These are phyloP conservation scores for Aspergillus sclerotialis DNA, from an alignment of 2,329 filamentous ascomycete species.

Conservation along the genomic window DNA sequence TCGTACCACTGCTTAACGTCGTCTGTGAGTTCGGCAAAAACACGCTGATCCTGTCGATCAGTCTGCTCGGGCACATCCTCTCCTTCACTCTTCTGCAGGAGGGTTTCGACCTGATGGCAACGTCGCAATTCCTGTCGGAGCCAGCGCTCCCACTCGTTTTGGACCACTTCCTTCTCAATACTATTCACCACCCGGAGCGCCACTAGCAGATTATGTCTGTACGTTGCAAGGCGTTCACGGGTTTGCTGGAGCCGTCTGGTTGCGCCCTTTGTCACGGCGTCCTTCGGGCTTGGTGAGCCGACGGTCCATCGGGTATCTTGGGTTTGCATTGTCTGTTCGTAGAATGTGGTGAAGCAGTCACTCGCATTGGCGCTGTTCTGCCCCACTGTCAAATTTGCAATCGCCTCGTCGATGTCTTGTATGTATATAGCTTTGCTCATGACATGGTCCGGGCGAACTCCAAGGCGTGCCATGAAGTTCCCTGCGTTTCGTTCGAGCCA, in stretches of 20 bases:
- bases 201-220: slow-evolving; percentile 85
- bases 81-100: slow-evolving; percentile 30
- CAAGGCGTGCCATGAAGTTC: slow-evolving; percentile 73
- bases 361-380: slow-evolving; percentile 21
- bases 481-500: slow-evolving; percentile 76
- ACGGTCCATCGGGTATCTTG: slow-evolving; percentile 24
- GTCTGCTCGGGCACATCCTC: slow-evolving; percentile 17
- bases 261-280: slow-evolving; percentile 25
- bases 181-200: slow-evolving; percentile 84
- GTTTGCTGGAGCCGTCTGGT: slow-evolving; percentile 63
- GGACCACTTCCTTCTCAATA: slow-evolving; percentile 77
- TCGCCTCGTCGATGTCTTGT: slow-evolving; percentile 65
- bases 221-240: slow-evolving; percentile 73
- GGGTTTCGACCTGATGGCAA: slow-evolving; percentile 57
- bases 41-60: slow-evolving; percentile 19
- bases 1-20: slow-evolving; percentile 51
- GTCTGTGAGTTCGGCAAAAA: slow-evolving; percentile 30
- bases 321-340: slow-evolving; percentile 32
- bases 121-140: slow-evolving; percentile 68
- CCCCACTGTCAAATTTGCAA: slow-evolving; percentile 31
- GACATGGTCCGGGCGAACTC: slow-evolving; percentile 67
- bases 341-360: slow-evolving; percentile 39
- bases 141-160: slow-evolving; percentile 92
- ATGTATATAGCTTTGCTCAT: slow-evolving; percentile 86
- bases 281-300: slow-evolving; percentile 18